Evolutionary conservation across 1,139 yeast species (phyloP).

Genomic region (Nakaseomyces delphensis): DNA sequence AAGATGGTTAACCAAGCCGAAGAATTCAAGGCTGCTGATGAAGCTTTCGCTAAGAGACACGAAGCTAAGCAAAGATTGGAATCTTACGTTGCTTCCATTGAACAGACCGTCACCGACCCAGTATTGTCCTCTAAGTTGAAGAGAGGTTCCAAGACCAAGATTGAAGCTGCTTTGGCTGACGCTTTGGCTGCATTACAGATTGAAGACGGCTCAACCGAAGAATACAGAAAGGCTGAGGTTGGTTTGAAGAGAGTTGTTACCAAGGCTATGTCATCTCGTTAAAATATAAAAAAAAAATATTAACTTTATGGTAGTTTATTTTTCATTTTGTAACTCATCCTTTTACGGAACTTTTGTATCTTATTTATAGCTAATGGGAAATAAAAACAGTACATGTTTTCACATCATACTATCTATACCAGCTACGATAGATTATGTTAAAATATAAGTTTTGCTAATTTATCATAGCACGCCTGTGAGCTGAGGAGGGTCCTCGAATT

Average conservation of each 20-base stretch:
- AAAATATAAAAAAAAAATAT: conserved; percentile 30
- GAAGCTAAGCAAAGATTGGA: conserved; percentile 98
- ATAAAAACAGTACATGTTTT: conserved; percentile 4
- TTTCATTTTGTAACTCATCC: conserved; percentile 4
- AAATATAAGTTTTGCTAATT: background rate
- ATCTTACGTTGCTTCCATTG: conserved; percentile 94
- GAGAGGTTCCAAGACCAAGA: conserved; percentile 93
- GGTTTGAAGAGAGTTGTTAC: conserved; percentile 96
- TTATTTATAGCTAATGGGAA: conserved; percentile 5
- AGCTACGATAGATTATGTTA: too few species aligned
- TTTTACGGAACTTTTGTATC: conserved; percentile 6
- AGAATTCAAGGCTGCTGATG: conserved; percentile 95
- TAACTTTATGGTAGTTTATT: conserved; percentile 1
- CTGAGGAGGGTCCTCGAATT: conserved; percentile 15
- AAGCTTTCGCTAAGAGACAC: conserved; percentile 97
- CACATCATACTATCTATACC: too few species aligned
- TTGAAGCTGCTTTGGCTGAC: conserved; percentile 94
- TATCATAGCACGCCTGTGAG: background rate
- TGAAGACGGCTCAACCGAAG: conserved; percentile 91
- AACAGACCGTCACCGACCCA: conserved; percentile 93
- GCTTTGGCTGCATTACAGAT: conserved; percentile 95
- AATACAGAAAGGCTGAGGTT: conserved; percentile 96
- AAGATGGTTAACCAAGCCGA: conserved; percentile 97
- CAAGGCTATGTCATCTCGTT: conserved; percentile 97
- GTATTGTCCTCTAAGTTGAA: conserved; percentile 93